phyloP scores from a whole-genome alignment of 1,284 basidiomycete genomes.

The Rhodotorula sp. region DNA sequence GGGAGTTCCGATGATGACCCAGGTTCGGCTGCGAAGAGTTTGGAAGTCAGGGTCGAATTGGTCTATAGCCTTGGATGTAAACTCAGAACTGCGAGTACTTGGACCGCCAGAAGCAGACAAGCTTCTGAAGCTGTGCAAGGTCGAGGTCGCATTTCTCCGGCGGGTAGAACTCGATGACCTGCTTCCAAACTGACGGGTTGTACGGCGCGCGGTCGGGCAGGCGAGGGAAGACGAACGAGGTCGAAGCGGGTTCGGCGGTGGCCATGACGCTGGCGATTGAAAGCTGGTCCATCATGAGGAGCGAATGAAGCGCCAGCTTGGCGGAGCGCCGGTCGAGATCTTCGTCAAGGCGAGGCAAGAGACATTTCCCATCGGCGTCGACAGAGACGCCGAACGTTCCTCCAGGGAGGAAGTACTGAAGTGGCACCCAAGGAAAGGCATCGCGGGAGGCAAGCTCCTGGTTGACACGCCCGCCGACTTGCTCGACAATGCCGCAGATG shows the following conservation, averaged over 20 bases:
- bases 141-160: background rate
- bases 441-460: background rate
- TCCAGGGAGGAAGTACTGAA: conserved; percentile 14
- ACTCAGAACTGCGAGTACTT: conserved; percentile 16
- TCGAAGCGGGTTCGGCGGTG: background rate
- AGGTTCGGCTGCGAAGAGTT: conserved; percentile 24
- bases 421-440: conserved; percentile 19
- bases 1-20: conserved; percentile 20
- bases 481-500: background rate
- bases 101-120: conserved; percentile 6
- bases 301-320: background rate
- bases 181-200: background rate
- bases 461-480: background rate
- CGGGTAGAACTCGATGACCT: background rate
- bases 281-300: background rate
- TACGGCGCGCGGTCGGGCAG: background rate
- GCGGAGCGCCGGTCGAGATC: background rate
- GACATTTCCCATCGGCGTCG: background rate
- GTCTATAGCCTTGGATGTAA: no score
- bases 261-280: background rate
- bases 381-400: conserved; percentile 4
- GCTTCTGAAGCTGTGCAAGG: conserved; percentile 8
- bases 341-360: background rate
- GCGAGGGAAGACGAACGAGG: background rate
- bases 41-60: no score